Percentiles rank a stretch among this genome's conserved stretches.
Conservation (phyloP, 768 basidiomycete genomes). For the Melanogaster broomeanus region DNA sequence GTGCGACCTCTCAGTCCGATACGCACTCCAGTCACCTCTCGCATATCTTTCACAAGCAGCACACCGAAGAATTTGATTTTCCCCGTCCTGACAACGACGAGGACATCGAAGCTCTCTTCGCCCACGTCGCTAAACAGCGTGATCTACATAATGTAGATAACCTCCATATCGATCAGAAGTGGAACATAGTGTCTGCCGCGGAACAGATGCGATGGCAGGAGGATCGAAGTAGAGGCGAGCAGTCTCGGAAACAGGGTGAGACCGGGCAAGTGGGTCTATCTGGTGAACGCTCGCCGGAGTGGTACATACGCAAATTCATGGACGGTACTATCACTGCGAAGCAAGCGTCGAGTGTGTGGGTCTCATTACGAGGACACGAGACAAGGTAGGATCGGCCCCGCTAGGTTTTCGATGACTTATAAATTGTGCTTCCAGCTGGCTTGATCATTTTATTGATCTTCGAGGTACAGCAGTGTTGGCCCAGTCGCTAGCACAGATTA, state of each 20-base stretch:
- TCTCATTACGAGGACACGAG: conserved; percentile 79
- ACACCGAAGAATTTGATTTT: conserved; percentile 65
- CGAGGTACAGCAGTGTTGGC: conserved; percentile 87
- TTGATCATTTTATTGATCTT: conserved; percentile 68
- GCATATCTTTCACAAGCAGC: conserved; percentile 55
- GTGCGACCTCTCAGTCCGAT: conserved; percentile 43
- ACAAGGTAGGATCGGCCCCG: conserved; percentile 54
- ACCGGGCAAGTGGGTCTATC: conserved; percentile 53
- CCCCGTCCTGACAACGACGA: conserved; percentile 74
- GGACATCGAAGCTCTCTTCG: conserved; percentile 81
- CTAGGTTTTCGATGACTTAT: conserved; percentile 15
- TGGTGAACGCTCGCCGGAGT: conserved; percentile 79
- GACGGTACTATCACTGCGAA: conserved; percentile 83
- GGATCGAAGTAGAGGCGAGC: conserved; percentile 64
- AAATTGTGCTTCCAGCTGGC: conserved; percentile 66
- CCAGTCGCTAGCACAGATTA: conserved; percentile 73
- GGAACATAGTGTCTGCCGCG: conserved; percentile 85
- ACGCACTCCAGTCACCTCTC: conserved; percentile 44
- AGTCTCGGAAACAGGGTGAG: conserved; percentile 60
- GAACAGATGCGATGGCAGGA: conserved; percentile 80
- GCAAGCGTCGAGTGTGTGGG: conserved; percentile 73
- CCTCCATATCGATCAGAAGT: conserved; percentile 82
- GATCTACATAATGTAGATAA: conserved; percentile 61
- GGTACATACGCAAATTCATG: conserved; percentile 90
- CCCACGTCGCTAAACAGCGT: conserved; percentile 71